phyloP scores from a whole-genome alignment of 2,329 filamentous ascomycete species.

The Cytospora mali region DNA sequence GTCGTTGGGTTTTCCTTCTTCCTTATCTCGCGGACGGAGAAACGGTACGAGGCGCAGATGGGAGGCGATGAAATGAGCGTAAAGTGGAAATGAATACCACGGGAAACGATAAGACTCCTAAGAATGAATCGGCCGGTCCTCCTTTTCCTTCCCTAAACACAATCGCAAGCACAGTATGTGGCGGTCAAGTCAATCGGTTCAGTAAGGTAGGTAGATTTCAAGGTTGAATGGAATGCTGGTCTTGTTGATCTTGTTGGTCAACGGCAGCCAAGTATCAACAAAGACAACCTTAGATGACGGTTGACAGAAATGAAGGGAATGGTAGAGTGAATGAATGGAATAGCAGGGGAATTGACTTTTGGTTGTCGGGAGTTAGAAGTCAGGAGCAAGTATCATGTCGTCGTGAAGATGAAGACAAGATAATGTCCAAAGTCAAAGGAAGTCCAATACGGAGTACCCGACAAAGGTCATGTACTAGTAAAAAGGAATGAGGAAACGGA shows the following conservation, averaged over 20 bases:
- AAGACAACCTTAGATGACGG: background rate
- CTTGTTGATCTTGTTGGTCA: background rate
- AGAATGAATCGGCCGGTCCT: background rate
- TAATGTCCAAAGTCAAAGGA: slow-evolving; percentile 1
- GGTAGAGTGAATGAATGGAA: background rate
- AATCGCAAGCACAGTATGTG: background rate
- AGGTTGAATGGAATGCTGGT: background rate
- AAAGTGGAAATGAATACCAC: slow-evolving; percentile 9
- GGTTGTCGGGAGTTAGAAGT: slow-evolving; percentile 1
- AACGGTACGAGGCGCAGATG: background rate
- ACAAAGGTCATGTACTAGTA: background rate
- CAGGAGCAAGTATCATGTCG: slow-evolving; percentile 4
- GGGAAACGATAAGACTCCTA: slow-evolving; percentile 1
- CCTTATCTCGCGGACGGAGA: slow-evolving; percentile 1
- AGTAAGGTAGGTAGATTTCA: background rate
- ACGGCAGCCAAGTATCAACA: background rate
- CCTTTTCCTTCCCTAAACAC: background rate
- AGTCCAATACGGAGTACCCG: slow-evolving; percentile 10
- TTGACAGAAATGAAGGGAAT: background rate
- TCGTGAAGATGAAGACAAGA: background rate
- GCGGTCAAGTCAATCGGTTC: background rate
- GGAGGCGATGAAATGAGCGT: slow-evolving; percentile 20
- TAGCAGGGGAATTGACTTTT: background rate
- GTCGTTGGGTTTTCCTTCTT: background rate
- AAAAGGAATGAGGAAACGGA: background rate